phyloP scores from a whole-genome alignment of 1,284 basidiomycete species.

The Xerocomus minutiporus region DNA sequence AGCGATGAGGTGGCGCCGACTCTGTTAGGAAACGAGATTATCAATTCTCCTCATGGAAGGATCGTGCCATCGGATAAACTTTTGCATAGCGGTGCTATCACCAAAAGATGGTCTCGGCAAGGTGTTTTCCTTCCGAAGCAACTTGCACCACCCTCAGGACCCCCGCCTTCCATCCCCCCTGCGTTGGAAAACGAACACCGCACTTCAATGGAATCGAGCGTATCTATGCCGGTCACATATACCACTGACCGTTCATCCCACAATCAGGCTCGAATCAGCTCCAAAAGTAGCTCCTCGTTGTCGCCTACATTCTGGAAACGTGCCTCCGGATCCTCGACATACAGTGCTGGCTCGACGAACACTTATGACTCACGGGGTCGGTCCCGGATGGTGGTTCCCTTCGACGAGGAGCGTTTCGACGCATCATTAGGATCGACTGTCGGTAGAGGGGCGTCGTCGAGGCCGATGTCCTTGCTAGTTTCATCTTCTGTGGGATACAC shows the following conservation, averaged over 20 bases:
- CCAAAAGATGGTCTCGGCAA: constrained; percentile 58
- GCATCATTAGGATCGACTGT: constrained; percentile 10
- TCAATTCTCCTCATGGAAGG: background rate
- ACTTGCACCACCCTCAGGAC: constrained; percentile 53
- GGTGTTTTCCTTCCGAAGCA: constrained; percentile 46
- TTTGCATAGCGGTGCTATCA: constrained; percentile 29
- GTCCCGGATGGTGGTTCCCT: constrained; percentile 15
- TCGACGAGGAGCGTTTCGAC: constrained; percentile 7
- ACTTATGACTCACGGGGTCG: constrained; percentile 43
- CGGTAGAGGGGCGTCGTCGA: constrained; percentile 4
- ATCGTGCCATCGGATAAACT: constrained; percentile 14
- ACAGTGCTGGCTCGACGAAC: constrained; percentile 46
- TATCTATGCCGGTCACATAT: constrained; percentile 35
- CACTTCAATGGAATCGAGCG: constrained; percentile 18
- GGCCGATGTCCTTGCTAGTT: constrained; percentile 22
- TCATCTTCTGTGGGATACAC: constrained; percentile 12
- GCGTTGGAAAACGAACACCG: constrained; percentile 24
- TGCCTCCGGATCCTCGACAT: constrained; percentile 49
- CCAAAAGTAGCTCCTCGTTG: constrained; percentile 45
- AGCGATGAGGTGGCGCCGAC: constrained; percentile 1
- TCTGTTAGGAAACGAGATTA: constrained; percentile 2
- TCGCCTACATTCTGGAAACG: constrained; percentile 57
- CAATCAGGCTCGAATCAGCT: constrained; percentile 37
- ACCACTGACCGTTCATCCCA: constrained; percentile 37
- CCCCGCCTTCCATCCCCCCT: constrained; percentile 48